Evolutionary conservation across 2,329 filamentous ascomycete genomes (phyloP), one percentile per base, ranked within the genome.

Genomic region (Uncinocarpus reesii): DNA sequence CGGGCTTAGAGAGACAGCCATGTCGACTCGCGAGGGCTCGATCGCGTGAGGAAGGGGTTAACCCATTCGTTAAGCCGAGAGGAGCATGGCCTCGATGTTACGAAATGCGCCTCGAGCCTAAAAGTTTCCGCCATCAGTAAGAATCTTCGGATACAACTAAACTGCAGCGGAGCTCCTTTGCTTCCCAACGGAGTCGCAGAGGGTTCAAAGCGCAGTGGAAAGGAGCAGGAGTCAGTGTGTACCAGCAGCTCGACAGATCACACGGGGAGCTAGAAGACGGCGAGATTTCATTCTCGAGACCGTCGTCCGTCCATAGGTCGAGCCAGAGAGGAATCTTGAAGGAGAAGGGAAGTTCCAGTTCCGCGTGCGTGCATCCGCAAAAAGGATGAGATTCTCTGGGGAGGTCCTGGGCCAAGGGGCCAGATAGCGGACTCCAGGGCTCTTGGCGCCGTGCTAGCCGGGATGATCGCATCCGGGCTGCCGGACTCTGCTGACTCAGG

Each of bases 1-100:
- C 58, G 83, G 83, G 54, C 65, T 72, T 13, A 48, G 21, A 55
- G 71, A 65, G 50, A 72, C 60, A 50, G 68, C 65, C 71, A 74
- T 74, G 18, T 47, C 46, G 38, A 32, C 38, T 49, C 43, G 36
- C 47, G 34, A 34, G 42, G 34, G 29, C 37, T 40, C 37, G 42
- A 28, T 10, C 29, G 44, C 37, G 41, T 52, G 44, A 40, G 45
- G 47, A 31, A 52, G 48, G 37, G 47, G 32, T 50, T 40, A 48
- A 37, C 42, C 48, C 48, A 38, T 52, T 41, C 37, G 45, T 41
- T 23, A 29, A 15, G 31, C 37, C 31, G 41, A 40, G 20, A 26
- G 24, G 16, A 42, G 34, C 42, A 51, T 45, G 48, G 34, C 48
- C 47, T 53, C 51, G 45, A 51, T 45, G 36, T 46, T 54, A 50